A percentile compares a stretch with the other conserved stretches of the same genome.
Conservation (phyloP, 2,329 filamentous ascomycete species). For the Trichophyton schoenleinii region DNA sequence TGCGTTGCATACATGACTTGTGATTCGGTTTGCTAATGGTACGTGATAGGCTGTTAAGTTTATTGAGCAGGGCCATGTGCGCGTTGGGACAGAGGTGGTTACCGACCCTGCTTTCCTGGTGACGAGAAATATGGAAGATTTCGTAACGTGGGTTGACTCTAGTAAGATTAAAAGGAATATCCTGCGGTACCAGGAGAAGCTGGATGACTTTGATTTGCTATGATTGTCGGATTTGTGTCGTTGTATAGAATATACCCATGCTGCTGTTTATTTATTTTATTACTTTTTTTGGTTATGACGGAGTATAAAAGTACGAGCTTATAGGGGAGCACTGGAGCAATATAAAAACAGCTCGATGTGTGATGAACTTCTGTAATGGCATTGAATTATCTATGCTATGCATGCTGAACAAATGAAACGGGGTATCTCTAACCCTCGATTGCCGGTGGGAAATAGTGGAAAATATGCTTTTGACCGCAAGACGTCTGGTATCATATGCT, state of each 20-base stretch:
- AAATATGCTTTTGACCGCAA: neutral
- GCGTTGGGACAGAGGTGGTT: slow-evolving; percentile 79
- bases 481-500: neutral
- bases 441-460: neutral
- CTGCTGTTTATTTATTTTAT: neutral
- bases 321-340: no score
- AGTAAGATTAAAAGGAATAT: slow-evolving; percentile 97
- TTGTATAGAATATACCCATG: neutral
- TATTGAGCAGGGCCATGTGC: slow-evolving; percentile 87
- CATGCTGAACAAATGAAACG: neutral
- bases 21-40: no score
- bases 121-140: slow-evolving; percentile 83
- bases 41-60: slow-evolving; percentile 47
- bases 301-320: neutral
- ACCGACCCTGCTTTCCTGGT: slow-evolving; percentile 85
- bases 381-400: neutral
- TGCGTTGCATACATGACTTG: no score
- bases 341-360: no score
- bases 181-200: slow-evolving; percentile 83
- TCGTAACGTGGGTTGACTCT: slow-evolving; percentile 88
- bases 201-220: slow-evolving; percentile 90
- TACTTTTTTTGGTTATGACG: neutral
- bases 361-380: no score
- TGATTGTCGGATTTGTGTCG: slow-evolving; percentile 29
- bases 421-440: neutral